Conservation (phyloP, 2,329 filamentous ascomycete genomes). For the Stemphylium lycopersici region DNA sequence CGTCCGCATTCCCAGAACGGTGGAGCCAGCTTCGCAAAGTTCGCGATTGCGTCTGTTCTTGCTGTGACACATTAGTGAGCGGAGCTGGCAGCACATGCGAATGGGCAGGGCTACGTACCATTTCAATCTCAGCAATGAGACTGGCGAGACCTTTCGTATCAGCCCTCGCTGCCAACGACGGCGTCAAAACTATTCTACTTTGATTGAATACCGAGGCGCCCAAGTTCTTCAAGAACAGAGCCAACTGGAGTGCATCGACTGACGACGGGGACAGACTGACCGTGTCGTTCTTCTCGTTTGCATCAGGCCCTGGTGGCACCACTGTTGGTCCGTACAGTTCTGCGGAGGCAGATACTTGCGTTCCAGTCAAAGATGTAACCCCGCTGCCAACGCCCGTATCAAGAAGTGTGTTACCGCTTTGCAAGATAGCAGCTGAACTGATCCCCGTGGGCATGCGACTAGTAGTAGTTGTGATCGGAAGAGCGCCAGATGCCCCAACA, state of each 20-base stretch:
- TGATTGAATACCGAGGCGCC: conserved; percentile 5
- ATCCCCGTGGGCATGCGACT: neutral
- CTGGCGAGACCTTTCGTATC: neutral
- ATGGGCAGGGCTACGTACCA: conserved; percentile 1
- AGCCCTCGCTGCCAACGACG: neutral
- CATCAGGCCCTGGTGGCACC: neutral
- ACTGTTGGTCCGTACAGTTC: neutral
- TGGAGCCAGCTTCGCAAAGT: too few relatives aligned
- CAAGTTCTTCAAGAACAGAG: conserved; percentile 10
- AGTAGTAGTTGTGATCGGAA: neutral
- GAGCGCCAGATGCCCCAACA: neutral
- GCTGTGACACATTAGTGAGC: neutral
- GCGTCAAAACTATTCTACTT: neutral
- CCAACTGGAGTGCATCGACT: conserved; percentile 3
- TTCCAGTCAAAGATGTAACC: neutral
- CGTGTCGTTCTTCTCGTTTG: neutral
- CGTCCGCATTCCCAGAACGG: neutral
- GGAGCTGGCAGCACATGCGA: neutral
- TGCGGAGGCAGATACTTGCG: neutral
- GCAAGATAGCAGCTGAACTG: neutral
- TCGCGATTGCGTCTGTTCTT: neutral
- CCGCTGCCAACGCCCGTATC: neutral
- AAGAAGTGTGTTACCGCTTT: neutral
- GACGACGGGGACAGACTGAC: conserved; percentile 3
- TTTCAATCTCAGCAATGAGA: conserved; percentile 1